A percentile compares a stretch with the other conserved stretches of the same genome.
Conservation (phyloP, 192 early-diverging fungal genomes). For the Fimicolochytrium jonesii region DNA sequence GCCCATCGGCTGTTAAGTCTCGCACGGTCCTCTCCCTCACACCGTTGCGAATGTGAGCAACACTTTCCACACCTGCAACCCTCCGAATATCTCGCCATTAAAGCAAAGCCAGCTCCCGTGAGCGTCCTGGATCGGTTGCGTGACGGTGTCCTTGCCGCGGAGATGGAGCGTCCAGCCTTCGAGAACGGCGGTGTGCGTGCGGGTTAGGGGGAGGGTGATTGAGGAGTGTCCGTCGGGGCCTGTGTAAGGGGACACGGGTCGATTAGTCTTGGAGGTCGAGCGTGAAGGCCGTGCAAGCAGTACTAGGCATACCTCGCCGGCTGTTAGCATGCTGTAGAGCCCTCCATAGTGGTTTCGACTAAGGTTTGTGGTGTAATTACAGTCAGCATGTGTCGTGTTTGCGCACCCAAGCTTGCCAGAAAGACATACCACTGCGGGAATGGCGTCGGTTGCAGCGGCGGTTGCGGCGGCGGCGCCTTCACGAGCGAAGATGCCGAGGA, state of each 20-base stretch:
- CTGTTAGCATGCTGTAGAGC: background rate
- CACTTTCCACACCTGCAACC: constrained; percentile 62
- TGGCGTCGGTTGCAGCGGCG: too few species aligned
- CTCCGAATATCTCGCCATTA: constrained; percentile 90
- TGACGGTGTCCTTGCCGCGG: constrained; percentile 18
- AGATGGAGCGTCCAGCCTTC: constrained; percentile 38
- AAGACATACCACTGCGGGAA: too few species aligned
- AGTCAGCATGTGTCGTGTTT: too few species aligned
- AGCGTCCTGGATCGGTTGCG: constrained; percentile 27
- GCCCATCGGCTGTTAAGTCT: too few species aligned
- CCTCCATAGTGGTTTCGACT: background rate
- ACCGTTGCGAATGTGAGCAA: too few species aligned
- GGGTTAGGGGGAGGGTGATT: background rate
- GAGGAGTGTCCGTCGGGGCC: background rate
- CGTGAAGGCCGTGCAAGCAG: too few species aligned
- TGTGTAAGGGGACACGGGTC: too few species aligned
- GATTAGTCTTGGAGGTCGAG: too few species aligned
- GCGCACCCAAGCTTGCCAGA: too few species aligned
- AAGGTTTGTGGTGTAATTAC: too few species aligned
- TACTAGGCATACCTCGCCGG: too few species aligned
- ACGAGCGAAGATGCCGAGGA: constrained; percentile 2
- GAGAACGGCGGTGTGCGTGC: background rate
- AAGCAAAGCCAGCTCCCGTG: constrained; percentile 29
- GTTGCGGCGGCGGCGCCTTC: background rate
- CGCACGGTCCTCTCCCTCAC: too few species aligned